phyloP scores from a whole-genome alignment of 2,329 filamentous ascomycete species.

The Helicocarpus griseus region DNA sequence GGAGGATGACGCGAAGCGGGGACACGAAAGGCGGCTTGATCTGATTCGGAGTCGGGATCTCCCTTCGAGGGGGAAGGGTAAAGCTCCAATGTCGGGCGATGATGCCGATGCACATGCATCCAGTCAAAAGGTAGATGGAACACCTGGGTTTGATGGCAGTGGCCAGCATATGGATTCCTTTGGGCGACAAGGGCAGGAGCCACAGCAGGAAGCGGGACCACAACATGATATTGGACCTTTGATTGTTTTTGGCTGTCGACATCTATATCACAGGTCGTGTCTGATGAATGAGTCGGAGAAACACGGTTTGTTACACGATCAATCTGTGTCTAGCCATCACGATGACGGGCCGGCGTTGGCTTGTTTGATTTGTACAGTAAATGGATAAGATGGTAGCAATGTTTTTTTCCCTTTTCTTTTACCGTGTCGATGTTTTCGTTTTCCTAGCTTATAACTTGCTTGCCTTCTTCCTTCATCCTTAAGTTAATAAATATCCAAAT shows the following conservation, averaged over 20 bases:
- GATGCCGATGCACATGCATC: conserved; percentile 1
- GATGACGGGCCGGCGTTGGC: conserved; percentile 20
- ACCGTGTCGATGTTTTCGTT: conserved; percentile 10
- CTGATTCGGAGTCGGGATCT: conserved; percentile 18
- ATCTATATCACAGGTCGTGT: conserved; percentile 40
- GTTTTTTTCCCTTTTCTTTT: conserved; percentile 6
- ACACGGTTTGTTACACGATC: background rate
- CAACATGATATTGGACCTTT: conserved; percentile 20
- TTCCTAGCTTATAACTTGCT: conserved; percentile 2
- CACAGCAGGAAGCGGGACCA: conserved; percentile 7
- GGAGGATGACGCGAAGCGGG: conserved; percentile 22
- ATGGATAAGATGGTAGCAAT: background rate
- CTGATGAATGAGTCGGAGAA: conserved; percentile 18
- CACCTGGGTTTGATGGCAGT: background rate
- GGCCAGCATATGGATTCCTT: background rate
- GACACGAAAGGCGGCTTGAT: conserved; percentile 21
- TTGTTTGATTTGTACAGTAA: conserved; percentile 29
- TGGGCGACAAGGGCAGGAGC: background rate
- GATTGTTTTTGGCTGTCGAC: conserved; percentile 40
- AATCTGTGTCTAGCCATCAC: conserved; percentile 7
- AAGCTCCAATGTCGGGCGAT: conserved; percentile 16
- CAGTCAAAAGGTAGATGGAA: background rate
- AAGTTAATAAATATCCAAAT: too few species aligned
- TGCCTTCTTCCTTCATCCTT: too few species aligned
- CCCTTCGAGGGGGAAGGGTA: conserved; percentile 28